Conservation (phyloP, 164 flowering plant species). For the Stephania cephalantha region DNA sequence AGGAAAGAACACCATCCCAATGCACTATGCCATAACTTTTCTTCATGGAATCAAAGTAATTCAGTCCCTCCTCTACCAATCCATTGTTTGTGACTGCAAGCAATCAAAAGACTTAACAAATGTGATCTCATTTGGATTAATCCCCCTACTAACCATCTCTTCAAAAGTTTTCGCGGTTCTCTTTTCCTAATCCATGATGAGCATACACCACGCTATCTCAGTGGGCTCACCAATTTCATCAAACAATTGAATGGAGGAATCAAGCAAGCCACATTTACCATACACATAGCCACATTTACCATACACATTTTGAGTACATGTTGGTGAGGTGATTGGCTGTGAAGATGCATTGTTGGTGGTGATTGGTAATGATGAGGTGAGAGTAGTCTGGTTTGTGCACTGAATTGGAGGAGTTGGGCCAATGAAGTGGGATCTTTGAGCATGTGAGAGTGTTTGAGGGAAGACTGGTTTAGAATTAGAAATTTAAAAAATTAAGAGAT, state of each 20-base stretch:
- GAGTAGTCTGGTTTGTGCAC: no score
- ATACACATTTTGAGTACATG: no score
- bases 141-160: slow-evolving; percentile 28
- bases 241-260: slow-evolving; percentile 32
- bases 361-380: no score
- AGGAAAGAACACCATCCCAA: slow-evolving; percentile 52
- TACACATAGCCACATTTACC: no score
- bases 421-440: slow-evolving; percentile 23
- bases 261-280: slow-evolving; percentile 44
- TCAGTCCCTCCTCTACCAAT: slow-evolving; percentile 45
- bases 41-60: slow-evolving; percentile 39
- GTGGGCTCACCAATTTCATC: slow-evolving; percentile 26
- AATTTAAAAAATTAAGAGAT: no score
- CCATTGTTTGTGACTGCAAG: slow-evolving; percentile 64
- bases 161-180: slow-evolving; percentile 32
- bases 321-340: no score
- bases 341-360: no score
- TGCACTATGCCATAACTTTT: slow-evolving; percentile 29
- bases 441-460: slow-evolving; percentile 7
- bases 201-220: slow-evolving; percentile 41
- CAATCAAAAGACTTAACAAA: slow-evolving; percentile 40
- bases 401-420: slow-evolving; percentile 33
- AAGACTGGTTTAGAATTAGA: neutral
- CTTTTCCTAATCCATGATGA: slow-evolving; percentile 43
- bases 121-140: slow-evolving; percentile 41